Conservation (phyloP, 2,329 filamentous ascomycete species). For the Botrytis tulipae region DNA sequence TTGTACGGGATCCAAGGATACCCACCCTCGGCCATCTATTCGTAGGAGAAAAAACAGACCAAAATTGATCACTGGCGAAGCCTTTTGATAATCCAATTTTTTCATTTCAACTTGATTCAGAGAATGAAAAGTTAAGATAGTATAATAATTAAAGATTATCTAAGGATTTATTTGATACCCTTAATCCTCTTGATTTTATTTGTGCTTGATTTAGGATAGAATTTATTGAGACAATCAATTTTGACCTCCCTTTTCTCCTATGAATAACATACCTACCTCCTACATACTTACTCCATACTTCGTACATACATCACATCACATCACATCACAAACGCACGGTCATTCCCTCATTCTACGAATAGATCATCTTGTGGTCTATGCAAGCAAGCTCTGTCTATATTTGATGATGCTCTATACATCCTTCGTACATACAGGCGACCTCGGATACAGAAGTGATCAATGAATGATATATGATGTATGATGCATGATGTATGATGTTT, state of each 20-base stretch:
- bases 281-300: too few relatives aligned
- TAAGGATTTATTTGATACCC: too few relatives aligned
- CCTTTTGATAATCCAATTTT: too few relatives aligned
- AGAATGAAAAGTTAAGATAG: too few relatives aligned
- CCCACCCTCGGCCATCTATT: not conserved
- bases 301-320: too few relatives aligned
- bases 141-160: too few relatives aligned
- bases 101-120: too few relatives aligned
- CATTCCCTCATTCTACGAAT: not conserved
- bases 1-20: not conserved
- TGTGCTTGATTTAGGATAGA: not conserved
- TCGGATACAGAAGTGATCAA: conserved; percentile 3
- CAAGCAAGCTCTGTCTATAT: not conserved
- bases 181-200: not conserved
- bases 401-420: not conserved
- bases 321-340: not conserved
- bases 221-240: too few relatives aligned
- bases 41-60: not conserved
- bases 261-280: not conserved
- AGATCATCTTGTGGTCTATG: conserved; percentile 2
- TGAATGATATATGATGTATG: not conserved
- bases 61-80: too few relatives aligned
- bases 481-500: too few relatives aligned
- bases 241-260: not conserved
- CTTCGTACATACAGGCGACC: not conserved